phyloP scores from a whole-genome alignment of 106 monocot genomes.

The Dendrobium huoshanense region DNA sequence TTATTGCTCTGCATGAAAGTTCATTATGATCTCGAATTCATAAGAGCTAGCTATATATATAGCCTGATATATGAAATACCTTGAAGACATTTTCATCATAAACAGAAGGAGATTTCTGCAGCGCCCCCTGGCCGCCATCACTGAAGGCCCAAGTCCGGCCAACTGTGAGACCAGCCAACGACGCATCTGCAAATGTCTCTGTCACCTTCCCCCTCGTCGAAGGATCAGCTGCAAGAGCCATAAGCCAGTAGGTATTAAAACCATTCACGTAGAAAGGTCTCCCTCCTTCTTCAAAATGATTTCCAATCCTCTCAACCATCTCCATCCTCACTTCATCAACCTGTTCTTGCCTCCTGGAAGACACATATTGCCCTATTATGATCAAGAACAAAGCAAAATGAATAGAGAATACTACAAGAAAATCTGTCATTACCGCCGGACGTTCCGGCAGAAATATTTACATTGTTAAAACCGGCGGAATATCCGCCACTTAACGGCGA shows the following conservation, averaged over 20 bases:
- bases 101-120: conserved; percentile 69
- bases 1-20: too few species aligned
- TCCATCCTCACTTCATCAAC: conserved; percentile 18
- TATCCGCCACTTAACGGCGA: too few species aligned
- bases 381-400: neutral
- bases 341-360: neutral
- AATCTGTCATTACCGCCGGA: too few species aligned
- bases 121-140: conserved; percentile 80
- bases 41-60: neutral
- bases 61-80: conserved; percentile 20
- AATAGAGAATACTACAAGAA: neutral
- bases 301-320: conserved; percentile 64
- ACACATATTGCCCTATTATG: neutral
- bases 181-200: conserved; percentile 52
- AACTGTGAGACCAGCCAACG: conserved; percentile 57
- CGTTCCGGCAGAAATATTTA: too few species aligned
- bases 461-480: too few species aligned
- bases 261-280: conserved; percentile 77
- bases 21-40: neutral
- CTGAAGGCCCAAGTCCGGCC: conserved; percentile 85
- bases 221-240: conserved; percentile 60
- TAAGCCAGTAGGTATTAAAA: conserved; percentile 87
- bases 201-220: conserved; percentile 68
- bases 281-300: conserved; percentile 40
- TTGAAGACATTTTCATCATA: conserved; percentile 84